A percentile compares a stretch with the other conserved stretches of the same genome.
phyloP scores from a whole-genome alignment of 768 basidiomycete species.

The Suillus fuscotomentosus region DNA sequence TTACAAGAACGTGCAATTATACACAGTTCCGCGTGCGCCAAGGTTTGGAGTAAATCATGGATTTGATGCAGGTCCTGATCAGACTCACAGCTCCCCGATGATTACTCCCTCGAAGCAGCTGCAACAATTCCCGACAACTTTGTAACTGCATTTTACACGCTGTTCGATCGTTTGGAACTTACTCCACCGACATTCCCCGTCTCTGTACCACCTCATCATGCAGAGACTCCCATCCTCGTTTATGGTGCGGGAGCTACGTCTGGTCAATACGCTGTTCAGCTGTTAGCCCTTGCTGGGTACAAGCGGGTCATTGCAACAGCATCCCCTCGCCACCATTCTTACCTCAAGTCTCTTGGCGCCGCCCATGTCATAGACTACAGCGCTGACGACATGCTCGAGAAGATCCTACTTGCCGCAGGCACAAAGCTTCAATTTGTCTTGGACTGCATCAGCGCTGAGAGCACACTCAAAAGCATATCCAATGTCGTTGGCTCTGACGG shows the following conservation, averaged over 20 bases:
- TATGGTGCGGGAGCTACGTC: conserved; percentile 44
- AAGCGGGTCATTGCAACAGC: conserved; percentile 43
- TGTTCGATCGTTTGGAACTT: conserved; percentile 38
- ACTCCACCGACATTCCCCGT: conserved; percentile 33
- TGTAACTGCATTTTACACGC: conserved; percentile 39
- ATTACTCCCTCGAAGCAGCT: conserved; percentile 35
- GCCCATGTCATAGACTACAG: conserved; percentile 41
- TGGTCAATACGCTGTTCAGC: conserved; percentile 38
- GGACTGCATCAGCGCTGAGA: conserved; percentile 39
- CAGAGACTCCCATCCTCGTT: conserved; percentile 37
- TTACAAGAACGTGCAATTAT: conserved; percentile 38
- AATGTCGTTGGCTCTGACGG: conserved; percentile 37
- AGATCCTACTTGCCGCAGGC: conserved; percentile 33
- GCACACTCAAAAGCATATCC: conserved; percentile 35
- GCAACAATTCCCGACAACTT: conserved; percentile 43
- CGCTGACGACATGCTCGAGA: conserved; percentile 33
- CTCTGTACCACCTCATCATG: conserved; percentile 25
- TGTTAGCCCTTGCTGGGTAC: conserved; percentile 44
- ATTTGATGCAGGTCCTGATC: neutral
- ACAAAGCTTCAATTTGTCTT: conserved; percentile 32
- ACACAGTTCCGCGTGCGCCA: conserved; percentile 30
- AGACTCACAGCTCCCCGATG: conserved; percentile 39
- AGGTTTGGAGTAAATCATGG: conserved; percentile 28
- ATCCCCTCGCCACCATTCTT: conserved; percentile 36
- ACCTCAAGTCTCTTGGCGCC: conserved; percentile 41